Base-by-base conservation (phyloP, 768 basidiomycete species). In the Lentinula edodes region DNA sequence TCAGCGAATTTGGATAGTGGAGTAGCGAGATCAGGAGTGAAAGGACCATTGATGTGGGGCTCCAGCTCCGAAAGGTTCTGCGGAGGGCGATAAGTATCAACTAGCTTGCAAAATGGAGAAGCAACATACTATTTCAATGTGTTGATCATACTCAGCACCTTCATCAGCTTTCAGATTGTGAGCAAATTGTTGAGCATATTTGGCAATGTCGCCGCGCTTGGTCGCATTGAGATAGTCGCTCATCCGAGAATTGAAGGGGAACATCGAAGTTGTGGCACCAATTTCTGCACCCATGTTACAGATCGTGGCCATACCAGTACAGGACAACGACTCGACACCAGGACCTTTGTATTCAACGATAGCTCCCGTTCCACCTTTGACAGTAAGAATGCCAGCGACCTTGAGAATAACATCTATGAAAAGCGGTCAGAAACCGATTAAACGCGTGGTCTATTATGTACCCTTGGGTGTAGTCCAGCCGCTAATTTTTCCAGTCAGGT, bases 221-320 rank as follows among this genome's bases (percentile, higher is more conserved):
- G 97, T 99, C n/a, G 96, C 96, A 63, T 90, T 85, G 73, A 99
- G 81, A 78, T 98, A 99, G 72, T 88, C 83, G 69, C 72, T 83
- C 97, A 98, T 98, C 70, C 95, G 93, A 66, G 79, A 73, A 81
- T 98, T 99, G 88, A 91, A 98, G 69, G 97, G 97, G 93, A 99
- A 99, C 68, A 98, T 77, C 16, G 96, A 98, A 20, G 97, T 98
- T 9, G 97, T 99, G 41, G 97, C 97, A 73, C 96, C 96, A 70
- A 98, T 98, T 77, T 99, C 96, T 67, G 96, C 96, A 82, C 96
- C 96, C 96, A 98, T 99, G 86, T 98, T 99, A 76, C 96, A 98
- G 70, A 99, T 96, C 20, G 96, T 98, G 57, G 93, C 96, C 95
- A 98, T 97, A 76, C 96, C 96, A 52, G 96, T 99, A 84, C 91